phyloP scores from a whole-genome alignment of 2,329 filamentous ascomycete genomes.

The Ophiognomonia clavigignenti-juglandacearum region DNA sequence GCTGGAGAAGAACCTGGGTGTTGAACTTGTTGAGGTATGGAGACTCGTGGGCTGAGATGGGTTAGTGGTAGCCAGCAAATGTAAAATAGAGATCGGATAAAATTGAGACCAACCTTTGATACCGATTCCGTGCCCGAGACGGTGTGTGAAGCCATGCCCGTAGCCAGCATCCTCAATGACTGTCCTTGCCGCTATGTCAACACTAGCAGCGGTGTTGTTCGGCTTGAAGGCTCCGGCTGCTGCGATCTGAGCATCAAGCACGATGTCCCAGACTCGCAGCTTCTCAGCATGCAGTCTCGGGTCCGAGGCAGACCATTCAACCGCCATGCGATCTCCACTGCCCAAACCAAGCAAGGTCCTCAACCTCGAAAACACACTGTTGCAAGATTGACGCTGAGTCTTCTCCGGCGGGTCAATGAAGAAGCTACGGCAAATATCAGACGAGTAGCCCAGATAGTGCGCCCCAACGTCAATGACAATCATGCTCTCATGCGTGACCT shows the following conservation, averaged over 20 bases:
- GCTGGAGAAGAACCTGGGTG: conserved; percentile 35
- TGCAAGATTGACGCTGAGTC: neutral
- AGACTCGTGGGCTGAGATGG: conserved; percentile 48
- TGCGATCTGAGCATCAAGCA: conserved; percentile 56
- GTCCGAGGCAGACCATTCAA: neutral
- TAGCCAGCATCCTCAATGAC: conserved; percentile 57
- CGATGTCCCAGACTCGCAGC: conserved; percentile 53
- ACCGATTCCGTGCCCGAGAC: conserved; percentile 59
- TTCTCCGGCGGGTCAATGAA: conserved; percentile 36
- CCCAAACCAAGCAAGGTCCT: neutral
- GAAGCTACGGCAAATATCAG: conserved; percentile 60
- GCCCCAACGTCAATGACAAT: conserved; percentile 60
- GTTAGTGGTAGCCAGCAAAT: neutral
- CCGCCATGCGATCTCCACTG: neutral
- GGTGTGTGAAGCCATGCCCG: conserved; percentile 54
- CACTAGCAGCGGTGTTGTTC: conserved; percentile 50
- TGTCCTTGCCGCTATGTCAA: conserved; percentile 55
- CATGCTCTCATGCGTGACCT: conserved; percentile 49
- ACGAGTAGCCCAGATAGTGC: conserved; percentile 58
- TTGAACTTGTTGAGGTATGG: conserved; percentile 63
- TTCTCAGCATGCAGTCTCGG: conserved; percentile 39
- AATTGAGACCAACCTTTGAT: conserved; percentile 44
- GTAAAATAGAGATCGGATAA: neutral
- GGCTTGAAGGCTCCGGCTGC: conserved; percentile 45
- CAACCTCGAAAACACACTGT: neutral